Conservation (phyloP, 2,329 filamentous ascomycete genomes). For the Cercospora canescens region DNA sequence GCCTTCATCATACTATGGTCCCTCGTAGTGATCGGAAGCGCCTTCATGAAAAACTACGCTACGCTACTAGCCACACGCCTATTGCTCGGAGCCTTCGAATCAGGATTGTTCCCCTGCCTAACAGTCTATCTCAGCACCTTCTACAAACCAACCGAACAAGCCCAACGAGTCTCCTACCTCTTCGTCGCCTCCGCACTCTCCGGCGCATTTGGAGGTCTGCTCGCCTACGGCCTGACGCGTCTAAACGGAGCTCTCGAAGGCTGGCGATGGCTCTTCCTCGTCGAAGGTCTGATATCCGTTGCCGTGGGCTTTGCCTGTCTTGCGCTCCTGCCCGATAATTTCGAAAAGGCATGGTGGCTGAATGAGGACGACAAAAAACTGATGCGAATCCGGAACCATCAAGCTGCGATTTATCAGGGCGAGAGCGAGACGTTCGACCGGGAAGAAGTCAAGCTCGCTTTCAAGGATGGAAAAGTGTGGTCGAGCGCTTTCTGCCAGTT, state of each 20-base stretch:
- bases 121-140: slow-evolving; percentile 73
- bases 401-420: slow-evolving; percentile 52
- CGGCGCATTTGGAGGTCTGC: slow-evolving; percentile 69
- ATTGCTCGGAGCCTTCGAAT: slow-evolving; percentile 68
- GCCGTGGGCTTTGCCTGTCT: slow-evolving; percentile 57
- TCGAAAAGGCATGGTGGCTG: slow-evolving; percentile 63
- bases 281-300: slow-evolving; percentile 57
- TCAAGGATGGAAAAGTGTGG: slow-evolving; percentile 77
- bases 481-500: slow-evolving; percentile 69
- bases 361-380: slow-evolving; percentile 59
- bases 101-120: slow-evolving; percentile 68
- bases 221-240: slow-evolving; percentile 72
- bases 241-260: slow-evolving; percentile 69
- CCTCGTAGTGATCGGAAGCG: slow-evolving; percentile 68
- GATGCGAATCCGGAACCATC: slow-evolving; percentile 50
- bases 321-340: slow-evolving; percentile 62
- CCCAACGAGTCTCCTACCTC: slow-evolving; percentile 70
- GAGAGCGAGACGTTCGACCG: slow-evolving; percentile 49
- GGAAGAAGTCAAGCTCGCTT: slow-evolving; percentile 64
- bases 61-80: slow-evolving; percentile 68
- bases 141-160: slow-evolving; percentile 73
- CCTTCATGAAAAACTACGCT: slow-evolving; percentile 65
- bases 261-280: slow-evolving; percentile 72
- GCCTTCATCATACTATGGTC: slow-evolving; percentile 63
- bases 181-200: slow-evolving; percentile 71